Evolutionary conservation across 306 rosid species (phyloP).

Genomic region (Trifolium fragiferum): DNA sequence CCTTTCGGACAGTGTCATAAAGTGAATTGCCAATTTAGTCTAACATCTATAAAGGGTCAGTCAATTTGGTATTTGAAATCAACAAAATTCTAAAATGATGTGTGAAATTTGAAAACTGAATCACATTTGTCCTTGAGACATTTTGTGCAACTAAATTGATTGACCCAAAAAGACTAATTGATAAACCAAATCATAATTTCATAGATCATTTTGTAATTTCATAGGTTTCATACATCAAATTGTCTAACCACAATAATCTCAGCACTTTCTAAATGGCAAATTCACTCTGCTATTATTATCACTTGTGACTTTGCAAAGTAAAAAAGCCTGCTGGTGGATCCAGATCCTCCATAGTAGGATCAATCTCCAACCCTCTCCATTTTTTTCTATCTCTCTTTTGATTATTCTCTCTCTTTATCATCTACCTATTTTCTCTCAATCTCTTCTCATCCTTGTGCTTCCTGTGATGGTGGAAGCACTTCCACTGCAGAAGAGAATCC

Average conservation of each 20-base stretch:
- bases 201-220: not conserved
- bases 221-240: not conserved
- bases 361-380: not conserved
- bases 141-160: not conserved
- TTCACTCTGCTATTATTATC: not conserved
- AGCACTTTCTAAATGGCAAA: not conserved
- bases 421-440: not conserved
- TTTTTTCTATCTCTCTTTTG: not conserved
- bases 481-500: not conserved
- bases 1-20: not conserved
- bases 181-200: not conserved
- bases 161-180: not conserved
- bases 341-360: not conserved
- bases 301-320: not conserved
- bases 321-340: not conserved
- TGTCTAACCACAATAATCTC: not conserved
- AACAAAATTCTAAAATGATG: not conserved
- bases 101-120: not conserved
- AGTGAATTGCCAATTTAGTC: not conserved
- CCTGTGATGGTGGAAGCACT: not conserved
- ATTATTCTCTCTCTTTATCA: not conserved
- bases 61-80: slow-evolving; percentile 6
- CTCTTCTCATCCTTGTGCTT: not conserved
- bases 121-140: not conserved
- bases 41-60: not conserved